phyloP scores from a whole-genome alignment of 164 flowering plant species.

The Magnolia sinica region DNA sequence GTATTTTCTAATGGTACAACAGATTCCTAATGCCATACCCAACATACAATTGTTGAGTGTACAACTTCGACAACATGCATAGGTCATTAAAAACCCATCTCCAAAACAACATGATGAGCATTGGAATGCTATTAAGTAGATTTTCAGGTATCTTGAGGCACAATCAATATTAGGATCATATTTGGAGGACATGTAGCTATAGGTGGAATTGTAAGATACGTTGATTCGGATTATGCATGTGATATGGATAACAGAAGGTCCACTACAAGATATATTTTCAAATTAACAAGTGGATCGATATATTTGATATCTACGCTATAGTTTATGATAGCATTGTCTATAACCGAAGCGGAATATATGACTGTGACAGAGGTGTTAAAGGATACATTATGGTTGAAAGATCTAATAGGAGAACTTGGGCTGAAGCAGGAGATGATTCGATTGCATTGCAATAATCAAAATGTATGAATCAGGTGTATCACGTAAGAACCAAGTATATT shows the following conservation, averaged over 20 bases:
- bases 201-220: not conserved
- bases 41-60: no score
- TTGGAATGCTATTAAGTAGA: not conserved
- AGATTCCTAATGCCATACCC: no score
- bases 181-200: not conserved
- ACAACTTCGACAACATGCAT: no score
- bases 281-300: not conserved
- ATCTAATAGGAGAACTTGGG: not conserved
- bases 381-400: not conserved
- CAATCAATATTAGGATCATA: not conserved
- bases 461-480: not conserved
- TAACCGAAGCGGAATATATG: not conserved
- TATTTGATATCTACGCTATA: not conserved
- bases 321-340: not conserved
- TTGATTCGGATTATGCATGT: not conserved
- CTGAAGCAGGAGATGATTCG: not conserved
- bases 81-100: no score
- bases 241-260: not conserved
- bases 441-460: not conserved
- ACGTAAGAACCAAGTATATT: not conserved
- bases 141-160: not conserved
- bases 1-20: no score
- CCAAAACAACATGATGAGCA: not conserved
- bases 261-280: not conserved
- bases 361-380: not conserved